Evolutionary conservation across 208 protist genomes (phyloP).

Genomic region (Acanthamoeba healyi): DNA sequence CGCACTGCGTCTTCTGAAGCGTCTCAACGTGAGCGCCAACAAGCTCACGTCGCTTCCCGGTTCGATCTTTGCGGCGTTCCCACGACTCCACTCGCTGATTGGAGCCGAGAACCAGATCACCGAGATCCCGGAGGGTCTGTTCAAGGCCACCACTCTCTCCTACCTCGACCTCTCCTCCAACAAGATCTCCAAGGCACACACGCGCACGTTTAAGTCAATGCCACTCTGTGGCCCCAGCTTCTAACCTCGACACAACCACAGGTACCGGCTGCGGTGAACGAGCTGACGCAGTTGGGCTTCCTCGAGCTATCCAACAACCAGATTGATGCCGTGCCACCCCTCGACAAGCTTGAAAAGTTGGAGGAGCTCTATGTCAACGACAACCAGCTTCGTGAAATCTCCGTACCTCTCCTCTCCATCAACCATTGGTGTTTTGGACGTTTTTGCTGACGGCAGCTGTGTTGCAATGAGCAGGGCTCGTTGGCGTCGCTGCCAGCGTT

Average conservation of each 20-base stretch:
- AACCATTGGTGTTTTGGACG: neutral
- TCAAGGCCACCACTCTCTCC: constrained; percentile 27
- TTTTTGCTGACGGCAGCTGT: neutral
- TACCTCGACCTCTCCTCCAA: constrained; percentile 45
- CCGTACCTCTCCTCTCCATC: neutral
- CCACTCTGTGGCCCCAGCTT: too few species aligned
- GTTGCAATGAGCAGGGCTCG: neutral
- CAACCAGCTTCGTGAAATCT: neutral
- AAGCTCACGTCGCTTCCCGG: constrained; percentile 24
- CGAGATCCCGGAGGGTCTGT: constrained; percentile 9
- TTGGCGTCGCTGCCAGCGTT: constrained; percentile 17
- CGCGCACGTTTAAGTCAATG: too few species aligned
- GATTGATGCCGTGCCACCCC: neutral
- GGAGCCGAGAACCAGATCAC: constrained; percentile 27
- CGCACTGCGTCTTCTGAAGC: neutral
- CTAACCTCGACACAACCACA: neutral
- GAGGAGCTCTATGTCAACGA: constrained; percentile 36
- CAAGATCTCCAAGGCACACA: neutral
- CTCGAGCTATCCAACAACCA: constrained; percentile 35
- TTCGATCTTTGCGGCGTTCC: constrained; percentile 1
- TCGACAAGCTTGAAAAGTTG: constrained; percentile 24
- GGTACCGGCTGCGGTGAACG: neutral
- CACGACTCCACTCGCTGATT: neutral
- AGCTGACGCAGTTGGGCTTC: constrained; percentile 32
- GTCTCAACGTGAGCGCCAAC: constrained; percentile 30